phyloP scores from a whole-genome alignment of 441 rosid species.

The Euphorbia schlechtendalii region DNA sequence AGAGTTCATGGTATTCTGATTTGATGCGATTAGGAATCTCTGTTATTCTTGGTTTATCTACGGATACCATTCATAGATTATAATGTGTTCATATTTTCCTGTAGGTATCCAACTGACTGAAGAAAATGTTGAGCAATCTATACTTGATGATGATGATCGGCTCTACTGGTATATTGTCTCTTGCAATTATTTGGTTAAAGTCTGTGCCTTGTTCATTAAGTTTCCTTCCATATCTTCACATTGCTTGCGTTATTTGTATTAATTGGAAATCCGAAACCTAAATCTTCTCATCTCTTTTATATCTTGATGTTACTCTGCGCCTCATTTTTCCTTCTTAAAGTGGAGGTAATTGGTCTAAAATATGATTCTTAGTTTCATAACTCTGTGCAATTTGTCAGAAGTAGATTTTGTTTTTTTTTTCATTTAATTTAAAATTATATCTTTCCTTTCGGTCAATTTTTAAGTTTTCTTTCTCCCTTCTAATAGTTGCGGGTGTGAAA shows the following conservation, averaged over 20 bases:
- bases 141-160: conserved; percentile 47
- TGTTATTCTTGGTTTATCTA: background rate
- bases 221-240: background rate
- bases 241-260: conserved; percentile 3
- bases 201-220: conserved; percentile 16
- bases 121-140: conserved; percentile 24
- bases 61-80: conserved; percentile 8
- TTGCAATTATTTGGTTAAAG: conserved; percentile 14
- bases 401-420: too few species aligned
- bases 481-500: background rate
- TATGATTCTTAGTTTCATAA: background rate
- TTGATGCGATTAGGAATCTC: conserved; percentile 4
- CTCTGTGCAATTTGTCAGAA: background rate
- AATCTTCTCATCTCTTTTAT: conserved; percentile 12
- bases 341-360: background rate
- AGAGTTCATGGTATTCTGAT: conserved; percentile 31
- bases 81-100: conserved; percentile 13
- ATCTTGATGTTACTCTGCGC: conserved; percentile 6
- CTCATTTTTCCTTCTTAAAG: background rate
- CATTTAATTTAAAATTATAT: background rate
- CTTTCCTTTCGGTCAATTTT: background rate
- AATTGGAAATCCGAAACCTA: conserved; percentile 12
- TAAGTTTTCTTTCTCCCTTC: background rate
- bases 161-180: conserved; percentile 41
- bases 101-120: conserved; percentile 36